These are phyloP conservation scores for Aspergillus unguis DNA, from an alignment of 2,329 filamentous ascomycete species.

Conservation along the genomic window DNA sequence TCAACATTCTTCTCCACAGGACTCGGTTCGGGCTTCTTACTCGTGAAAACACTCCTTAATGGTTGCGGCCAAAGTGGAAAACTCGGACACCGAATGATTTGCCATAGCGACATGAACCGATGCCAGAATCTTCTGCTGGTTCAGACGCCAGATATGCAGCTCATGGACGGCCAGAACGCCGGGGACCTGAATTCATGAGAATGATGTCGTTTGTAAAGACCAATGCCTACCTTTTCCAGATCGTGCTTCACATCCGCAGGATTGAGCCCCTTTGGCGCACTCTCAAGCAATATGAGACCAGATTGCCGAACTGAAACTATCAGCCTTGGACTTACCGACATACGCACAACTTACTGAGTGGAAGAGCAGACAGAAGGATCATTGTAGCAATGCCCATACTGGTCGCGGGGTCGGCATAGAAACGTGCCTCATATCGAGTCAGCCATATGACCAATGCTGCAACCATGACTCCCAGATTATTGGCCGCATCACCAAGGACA, in stretches of 20 bases:
- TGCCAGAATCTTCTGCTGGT: constrained; percentile 67
- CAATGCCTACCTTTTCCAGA: constrained; percentile 49
- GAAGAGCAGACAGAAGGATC: constrained; percentile 61
- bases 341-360: constrained; percentile 12
- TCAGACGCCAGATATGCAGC: constrained; percentile 70
- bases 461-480: constrained; percentile 72
- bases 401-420: constrained; percentile 69
- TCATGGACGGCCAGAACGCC: constrained; percentile 68
- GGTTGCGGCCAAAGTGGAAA: constrained; percentile 59
- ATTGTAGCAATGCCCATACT: constrained; percentile 69
- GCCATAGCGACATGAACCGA: constrained; percentile 66
- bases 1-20: too few species aligned
- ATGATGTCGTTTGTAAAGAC: not conserved
- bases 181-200: constrained; percentile 50
- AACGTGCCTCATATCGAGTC: constrained; percentile 54
- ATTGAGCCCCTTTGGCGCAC: constrained; percentile 59
- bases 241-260: constrained; percentile 65
- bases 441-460: constrained; percentile 69
- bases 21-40: constrained; percentile 39
- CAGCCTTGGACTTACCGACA: not conserved
- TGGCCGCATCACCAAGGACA: constrained; percentile 68
- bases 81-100: constrained; percentile 54
- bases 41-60: constrained; percentile 68
- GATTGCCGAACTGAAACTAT: constrained; percentile 24
- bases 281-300: constrained; percentile 66